phyloP scores from a whole-genome alignment of 805 yeast genomes.

The Candida sithepensis region DNA sequence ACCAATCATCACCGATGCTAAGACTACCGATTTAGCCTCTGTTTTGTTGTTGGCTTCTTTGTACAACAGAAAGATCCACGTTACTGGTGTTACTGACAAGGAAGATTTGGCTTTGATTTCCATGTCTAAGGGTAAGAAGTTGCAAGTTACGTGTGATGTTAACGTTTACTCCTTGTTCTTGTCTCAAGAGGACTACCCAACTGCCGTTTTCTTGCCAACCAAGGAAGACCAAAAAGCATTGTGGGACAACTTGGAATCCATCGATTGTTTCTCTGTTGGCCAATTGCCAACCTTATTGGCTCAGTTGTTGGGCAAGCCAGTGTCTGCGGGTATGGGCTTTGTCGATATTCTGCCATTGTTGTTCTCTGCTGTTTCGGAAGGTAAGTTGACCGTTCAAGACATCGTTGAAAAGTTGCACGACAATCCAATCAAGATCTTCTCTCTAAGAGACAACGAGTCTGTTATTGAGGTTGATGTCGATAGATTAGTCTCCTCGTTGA shows the following conservation, averaged over 20 bases:
- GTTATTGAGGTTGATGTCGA: constrained; percentile 81
- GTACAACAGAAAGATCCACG: constrained; percentile 80
- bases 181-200: constrained; percentile 67
- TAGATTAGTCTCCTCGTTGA: constrained; percentile 47
- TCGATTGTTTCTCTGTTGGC: constrained; percentile 90
- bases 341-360: constrained; percentile 79
- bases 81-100: constrained; percentile 77
- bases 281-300: constrained; percentile 72
- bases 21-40: constrained; percentile 89
- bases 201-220: constrained; percentile 72
- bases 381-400: constrained; percentile 67
- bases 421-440: constrained; percentile 79
- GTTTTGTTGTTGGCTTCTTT: constrained; percentile 84
- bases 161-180: constrained; percentile 75
- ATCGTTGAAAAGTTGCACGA: constrained; percentile 71
- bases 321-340: constrained; percentile 72
- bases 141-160: constrained; percentile 87
- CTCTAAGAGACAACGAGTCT: constrained; percentile 76
- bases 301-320: constrained; percentile 54
- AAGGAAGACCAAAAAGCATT: constrained; percentile 75
- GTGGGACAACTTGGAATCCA: constrained; percentile 68
- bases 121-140: constrained; percentile 79
- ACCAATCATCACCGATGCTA: constrained; percentile 90
- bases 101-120: constrained; percentile 80
- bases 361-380: constrained; percentile 72